A percentile compares a stretch with the other conserved stretches of the same genome.
These are phyloP conservation scores for Oemleria cerasiformis DNA, from an alignment of 306 rosid genomes.

Conservation along the genomic window DNA sequence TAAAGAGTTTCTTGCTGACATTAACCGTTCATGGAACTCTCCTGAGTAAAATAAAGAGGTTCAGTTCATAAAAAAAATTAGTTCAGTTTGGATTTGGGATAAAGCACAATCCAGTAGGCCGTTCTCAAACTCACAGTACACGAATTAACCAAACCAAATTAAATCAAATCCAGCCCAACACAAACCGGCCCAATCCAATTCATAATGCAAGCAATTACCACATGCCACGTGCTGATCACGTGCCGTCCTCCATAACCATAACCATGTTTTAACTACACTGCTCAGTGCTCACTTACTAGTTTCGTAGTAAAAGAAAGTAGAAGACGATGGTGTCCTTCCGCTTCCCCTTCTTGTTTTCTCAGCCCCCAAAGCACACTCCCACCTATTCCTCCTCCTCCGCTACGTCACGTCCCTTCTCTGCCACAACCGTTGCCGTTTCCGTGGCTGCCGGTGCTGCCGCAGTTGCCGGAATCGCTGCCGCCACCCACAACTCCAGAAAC, in stretches of 20 bases:
- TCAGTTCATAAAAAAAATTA: too few species aligned
- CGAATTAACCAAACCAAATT: too few species aligned
- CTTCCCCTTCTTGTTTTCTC: conserved; percentile 77
- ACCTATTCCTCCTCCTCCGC: conserved; percentile 4
- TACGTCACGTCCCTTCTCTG: conserved; percentile 34
- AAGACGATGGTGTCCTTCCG: conserved; percentile 69
- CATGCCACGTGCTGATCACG: not conserved
- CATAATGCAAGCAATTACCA: not conserved
- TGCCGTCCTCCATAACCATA: not conserved
- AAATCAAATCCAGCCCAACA: too few species aligned
- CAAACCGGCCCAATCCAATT: too few species aligned
- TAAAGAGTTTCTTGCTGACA: too few species aligned
- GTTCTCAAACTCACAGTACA: too few species aligned
- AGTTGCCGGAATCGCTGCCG: conserved; percentile 36
- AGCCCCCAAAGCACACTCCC: conserved; percentile 38
- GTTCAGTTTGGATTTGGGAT: too few species aligned
- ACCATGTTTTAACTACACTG: not conserved
- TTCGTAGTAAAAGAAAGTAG: not conserved
- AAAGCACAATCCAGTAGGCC: too few species aligned
- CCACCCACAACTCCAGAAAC: conserved; percentile 20
- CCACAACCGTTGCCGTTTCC: conserved; percentile 25
- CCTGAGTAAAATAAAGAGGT: too few species aligned
- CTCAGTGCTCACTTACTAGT: not conserved
- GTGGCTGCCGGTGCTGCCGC: conserved; percentile 44
- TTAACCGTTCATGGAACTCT: too few species aligned